Evolutionary conservation across 306 rosid genomes (phyloP).

Genomic region (Prunus kanzakura): DNA sequence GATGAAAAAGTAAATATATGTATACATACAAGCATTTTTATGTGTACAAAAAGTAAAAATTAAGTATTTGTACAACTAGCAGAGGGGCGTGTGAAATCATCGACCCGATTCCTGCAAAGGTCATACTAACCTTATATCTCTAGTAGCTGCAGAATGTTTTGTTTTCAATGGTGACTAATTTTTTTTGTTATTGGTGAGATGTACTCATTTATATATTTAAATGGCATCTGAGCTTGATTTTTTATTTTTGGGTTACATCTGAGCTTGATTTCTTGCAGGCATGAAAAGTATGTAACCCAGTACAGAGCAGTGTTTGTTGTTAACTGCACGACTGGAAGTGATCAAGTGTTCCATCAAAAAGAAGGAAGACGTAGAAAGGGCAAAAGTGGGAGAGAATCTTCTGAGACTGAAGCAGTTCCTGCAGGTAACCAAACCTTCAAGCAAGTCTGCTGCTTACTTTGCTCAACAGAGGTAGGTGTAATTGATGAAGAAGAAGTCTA

Average conservation of each 20-base stretch:
- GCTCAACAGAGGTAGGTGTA: conserved; percentile 72
- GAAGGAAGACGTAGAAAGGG: conserved; percentile 31
- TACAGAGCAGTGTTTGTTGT: conserved; percentile 69
- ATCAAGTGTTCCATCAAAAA: conserved; percentile 23
- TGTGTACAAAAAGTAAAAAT: background rate
- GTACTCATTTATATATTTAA: too few species aligned
- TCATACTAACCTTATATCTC: too few species aligned
- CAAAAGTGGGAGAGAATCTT: conserved; percentile 33
- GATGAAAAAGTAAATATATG: background rate
- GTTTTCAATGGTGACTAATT: background rate
- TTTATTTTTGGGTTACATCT: background rate
- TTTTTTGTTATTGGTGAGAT: background rate
- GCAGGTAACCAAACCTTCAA: conserved; percentile 39
- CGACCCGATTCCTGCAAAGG: background rate
- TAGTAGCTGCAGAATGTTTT: background rate
- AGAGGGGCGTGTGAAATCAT: background rate
- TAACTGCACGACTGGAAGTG: conserved; percentile 58
- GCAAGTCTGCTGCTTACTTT: conserved; percentile 62
- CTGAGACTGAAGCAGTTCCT: conserved; percentile 28
- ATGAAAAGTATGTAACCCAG: conserved; percentile 70
- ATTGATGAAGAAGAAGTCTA: conserved; percentile 61
- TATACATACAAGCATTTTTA: background rate
- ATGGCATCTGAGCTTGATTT: conserved; percentile 9
- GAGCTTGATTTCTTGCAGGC: conserved; percentile 48
- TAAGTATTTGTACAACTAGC: background rate